Conservation (phyloP, 345 rosid genomes). For the Moricandia moricandioides region DNA sequence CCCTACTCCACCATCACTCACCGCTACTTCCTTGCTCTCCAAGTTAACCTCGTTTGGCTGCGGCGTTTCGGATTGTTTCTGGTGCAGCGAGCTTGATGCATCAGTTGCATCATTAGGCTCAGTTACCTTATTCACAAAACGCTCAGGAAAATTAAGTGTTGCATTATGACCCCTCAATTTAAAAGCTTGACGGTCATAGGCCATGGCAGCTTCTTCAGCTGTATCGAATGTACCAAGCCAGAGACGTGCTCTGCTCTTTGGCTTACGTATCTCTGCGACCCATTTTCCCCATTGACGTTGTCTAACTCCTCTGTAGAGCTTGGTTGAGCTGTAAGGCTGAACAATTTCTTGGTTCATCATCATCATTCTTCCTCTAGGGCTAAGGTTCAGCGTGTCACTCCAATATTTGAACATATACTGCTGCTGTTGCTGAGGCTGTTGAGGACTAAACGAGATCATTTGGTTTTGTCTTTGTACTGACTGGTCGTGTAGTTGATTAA, state of each 20-base stretch:
- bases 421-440: constrained; percentile 55
- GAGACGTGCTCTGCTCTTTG: constrained; percentile 88
- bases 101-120: neutral
- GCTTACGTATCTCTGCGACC: constrained; percentile 99
- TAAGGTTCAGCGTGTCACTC: constrained; percentile 64
- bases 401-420: constrained; percentile 63
- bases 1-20: constrained; percentile 12
- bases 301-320: constrained; percentile 93
- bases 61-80: constrained; percentile 14
- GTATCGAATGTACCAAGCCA: constrained; percentile 92
- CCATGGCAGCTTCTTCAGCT: constrained; percentile 96
- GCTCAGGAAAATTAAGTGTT: constrained; percentile 94
- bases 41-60: constrained; percentile 18
- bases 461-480: constrained; percentile 39
- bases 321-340: constrained; percentile 62
- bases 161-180: constrained; percentile 91
- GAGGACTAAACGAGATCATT: constrained; percentile 74
- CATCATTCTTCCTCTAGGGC: constrained; percentile 80
- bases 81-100: neutral
- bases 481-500: neutral
- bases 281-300: constrained; percentile 99
- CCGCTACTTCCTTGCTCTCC: constrained; percentile 27
- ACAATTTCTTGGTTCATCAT: constrained; percentile 66
- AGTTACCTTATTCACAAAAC: constrained; percentile 55
- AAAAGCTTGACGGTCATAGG: constrained; percentile 94